Evolutionary conservation across 1,284 basidiomycete genomes (phyloP), one percentile per base, ranked within the genome.

Genomic region (Microbotryomycetes sp.): DNA sequence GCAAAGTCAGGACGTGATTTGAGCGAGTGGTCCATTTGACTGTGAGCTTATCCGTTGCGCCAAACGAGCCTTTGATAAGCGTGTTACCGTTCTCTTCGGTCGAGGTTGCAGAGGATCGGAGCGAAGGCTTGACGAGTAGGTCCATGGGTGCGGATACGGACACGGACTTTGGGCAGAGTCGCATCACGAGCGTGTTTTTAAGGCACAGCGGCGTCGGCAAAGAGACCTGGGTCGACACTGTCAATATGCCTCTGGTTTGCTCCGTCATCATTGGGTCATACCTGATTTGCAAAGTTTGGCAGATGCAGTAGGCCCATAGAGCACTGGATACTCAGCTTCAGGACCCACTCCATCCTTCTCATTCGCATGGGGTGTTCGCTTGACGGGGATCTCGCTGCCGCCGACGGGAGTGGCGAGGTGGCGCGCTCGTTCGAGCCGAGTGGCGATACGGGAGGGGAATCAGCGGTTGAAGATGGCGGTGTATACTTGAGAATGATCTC

Each of bases 171-270:
- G 60, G 49, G 0, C 52, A 30, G 2, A 67, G 45, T 18, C 49
- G 46, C 48, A 67, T 41, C 9, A 45, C 23, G 15, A 67, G 54
- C 15, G 51, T 35, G 45, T 60, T 64, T 18, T 58, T 57, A 0
- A 62, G 56, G 26, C 65, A 67, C 28, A 45, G 48, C 0, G 65
- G 65, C 0, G 57, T 54, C 1, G 65, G 62, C 9, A 67, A 16
- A 4, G 30, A n/a, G 49, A 65, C 24, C 65, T 67, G 54, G 21
- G 21, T 18, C 11, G 35, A 41, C 18, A 18, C 35, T 41, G 35
- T 11, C 18, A 18, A 41, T 9, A 9, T 9, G 35, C 18, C 11
- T 41, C 35, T 9, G 35, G 18, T 18, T 9, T 41, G 35, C 35
- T 9, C 9, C 35, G 35, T 18, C 9, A 41, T 41, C 11, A 11